Percentiles rank a stretch among this genome's conserved stretches.
Conservation (phyloP, 2,329 filamentous ascomycete genomes). For the Teratosphaeriaceae sp. region DNA sequence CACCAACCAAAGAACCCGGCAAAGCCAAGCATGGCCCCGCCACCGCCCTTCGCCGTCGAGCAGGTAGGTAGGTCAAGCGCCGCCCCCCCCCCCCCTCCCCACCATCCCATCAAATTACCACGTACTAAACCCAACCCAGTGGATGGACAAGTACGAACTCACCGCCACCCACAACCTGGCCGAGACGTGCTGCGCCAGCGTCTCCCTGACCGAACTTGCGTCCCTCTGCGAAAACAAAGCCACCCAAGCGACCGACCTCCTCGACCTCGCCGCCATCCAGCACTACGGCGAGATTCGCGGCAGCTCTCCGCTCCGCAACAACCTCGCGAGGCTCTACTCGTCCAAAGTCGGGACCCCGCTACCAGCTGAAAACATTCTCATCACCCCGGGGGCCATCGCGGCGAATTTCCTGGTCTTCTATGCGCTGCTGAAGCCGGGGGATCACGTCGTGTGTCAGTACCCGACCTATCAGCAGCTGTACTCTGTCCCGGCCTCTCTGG, state of each 20-base stretch:
- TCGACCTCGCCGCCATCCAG: constrained; percentile 51
- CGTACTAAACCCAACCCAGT: no score
- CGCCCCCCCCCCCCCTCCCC: constrained; percentile 15
- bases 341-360: constrained; percentile 44
- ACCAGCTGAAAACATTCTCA: constrained; percentile 59
- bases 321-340: constrained; percentile 60
- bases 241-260: constrained; percentile 35
- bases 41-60: constrained; percentile 61
- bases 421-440: constrained; percentile 61
- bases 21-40: constrained; percentile 17
- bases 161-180: constrained; percentile 61
- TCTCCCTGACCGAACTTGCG: constrained; percentile 63
- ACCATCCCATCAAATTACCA: no score
- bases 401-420: constrained; percentile 82
- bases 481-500: constrained; percentile 63
- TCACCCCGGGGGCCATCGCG: constrained; percentile 72
- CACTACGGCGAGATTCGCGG: constrained; percentile 70
- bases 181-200: constrained; percentile 70
- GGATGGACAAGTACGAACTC: constrained; percentile 51
- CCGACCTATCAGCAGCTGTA: constrained; percentile 86
- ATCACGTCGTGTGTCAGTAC: constrained; percentile 81
- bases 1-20: no score
- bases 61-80: constrained; percentile 40
- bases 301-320: constrained; percentile 55
- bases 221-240: constrained; percentile 51